Base-by-base conservation (phyloP, 805 yeast genomes). In the Yarrowia keelungensis region DNA sequence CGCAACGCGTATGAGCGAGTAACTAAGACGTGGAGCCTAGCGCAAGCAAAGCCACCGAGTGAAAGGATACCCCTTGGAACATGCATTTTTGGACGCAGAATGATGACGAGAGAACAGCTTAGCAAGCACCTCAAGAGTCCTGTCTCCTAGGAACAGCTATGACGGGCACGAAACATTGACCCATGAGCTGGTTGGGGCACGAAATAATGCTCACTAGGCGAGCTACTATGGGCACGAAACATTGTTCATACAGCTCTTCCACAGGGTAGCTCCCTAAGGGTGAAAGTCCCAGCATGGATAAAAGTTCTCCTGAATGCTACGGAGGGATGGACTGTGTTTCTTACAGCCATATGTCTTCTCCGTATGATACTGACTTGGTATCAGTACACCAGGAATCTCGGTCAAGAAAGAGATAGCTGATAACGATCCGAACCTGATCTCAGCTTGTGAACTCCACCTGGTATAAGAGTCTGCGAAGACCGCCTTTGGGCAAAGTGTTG, bases 361-460 rank as follows among this genome's bases (percentile, higher is more conserved):
- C 46, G 8, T 42, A 22, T 42, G 46, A 22, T 50, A 36, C 54
- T 50, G 39, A 22, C 36, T 38, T 38, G 32, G 32, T 26, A 26
- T 26, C 54, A 26, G 35, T 50, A 50, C 46, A 42, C 46, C 46
- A 42, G 46, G 46, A 42, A 42, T 42, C 16, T n/a, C 46, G 46
- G 46, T 42, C 16, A 42, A 42, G 46, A 26, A 26, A 42, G 46
- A 3, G 39, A 42, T n/a, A 41, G 46, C 46, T 42, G 46, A 42
- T 15, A 42, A 42, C 15, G 46, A 42, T 42, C 46, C 46, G 16
- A 42, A 42, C 46, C 46, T 42, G 46, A 42, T 42, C 46, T 38
- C 46, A 42, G 19, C n/a, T 15, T 15, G 4, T 3, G 8, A 38
- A 11, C 39, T 5, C 46, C 46, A n/a, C 46, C 46, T 42, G 46